Percentiles rank a stretch among this genome's conserved stretches.
Evolutionary conservation across 176 grass and related monocot genomes (phyloP).

Genomic region (Musa beccarii): DNA sequence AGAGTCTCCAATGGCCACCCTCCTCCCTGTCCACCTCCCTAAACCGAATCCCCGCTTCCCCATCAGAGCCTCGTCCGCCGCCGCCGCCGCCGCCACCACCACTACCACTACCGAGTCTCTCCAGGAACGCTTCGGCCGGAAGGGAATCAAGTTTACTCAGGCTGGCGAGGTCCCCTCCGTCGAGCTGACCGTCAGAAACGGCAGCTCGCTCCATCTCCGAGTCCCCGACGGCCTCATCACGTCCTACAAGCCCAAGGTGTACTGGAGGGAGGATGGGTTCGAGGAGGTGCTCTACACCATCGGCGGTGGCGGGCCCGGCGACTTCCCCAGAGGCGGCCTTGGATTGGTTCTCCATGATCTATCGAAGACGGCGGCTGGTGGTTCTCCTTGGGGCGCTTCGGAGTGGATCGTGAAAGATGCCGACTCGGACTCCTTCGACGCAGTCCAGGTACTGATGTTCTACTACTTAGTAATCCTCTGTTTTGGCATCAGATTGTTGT

Average conservation of each 20-base stretch:
- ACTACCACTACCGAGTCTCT: slow-evolving; percentile 29
- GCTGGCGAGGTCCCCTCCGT: slow-evolving; percentile 36
- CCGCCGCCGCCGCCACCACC: background rate
- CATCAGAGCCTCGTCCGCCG: slow-evolving; percentile 22
- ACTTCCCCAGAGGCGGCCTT: slow-evolving; percentile 43
- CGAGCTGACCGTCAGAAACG: slow-evolving; percentile 73
- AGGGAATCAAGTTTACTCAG: slow-evolving; percentile 70
- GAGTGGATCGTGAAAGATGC: slow-evolving; percentile 61
- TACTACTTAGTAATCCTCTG: background rate
- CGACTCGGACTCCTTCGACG: slow-evolving; percentile 79
- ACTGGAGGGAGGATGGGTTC: slow-evolving; percentile 75
- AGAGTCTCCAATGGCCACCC: slow-evolving; percentile 57
- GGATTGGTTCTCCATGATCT: slow-evolving; percentile 65
- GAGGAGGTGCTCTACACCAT: slow-evolving; percentile 72
- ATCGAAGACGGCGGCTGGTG: slow-evolving; percentile 17
- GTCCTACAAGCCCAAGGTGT: slow-evolving; percentile 85
- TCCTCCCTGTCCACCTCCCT: slow-evolving; percentile 66
- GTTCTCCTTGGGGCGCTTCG: slow-evolving; percentile 32
- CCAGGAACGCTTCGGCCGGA: slow-evolving; percentile 77
- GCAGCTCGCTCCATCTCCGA: slow-evolving; percentile 63
- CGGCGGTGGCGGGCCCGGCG: background rate
- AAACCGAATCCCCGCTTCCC: slow-evolving; percentile 26
- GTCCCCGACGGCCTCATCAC: slow-evolving; percentile 73
- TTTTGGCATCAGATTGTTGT: background rate
- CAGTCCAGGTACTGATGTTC: slow-evolving; percentile 49